Conservation (phyloP, 2,329 filamentous ascomycete species). For the Penicillium brasilianum region DNA sequence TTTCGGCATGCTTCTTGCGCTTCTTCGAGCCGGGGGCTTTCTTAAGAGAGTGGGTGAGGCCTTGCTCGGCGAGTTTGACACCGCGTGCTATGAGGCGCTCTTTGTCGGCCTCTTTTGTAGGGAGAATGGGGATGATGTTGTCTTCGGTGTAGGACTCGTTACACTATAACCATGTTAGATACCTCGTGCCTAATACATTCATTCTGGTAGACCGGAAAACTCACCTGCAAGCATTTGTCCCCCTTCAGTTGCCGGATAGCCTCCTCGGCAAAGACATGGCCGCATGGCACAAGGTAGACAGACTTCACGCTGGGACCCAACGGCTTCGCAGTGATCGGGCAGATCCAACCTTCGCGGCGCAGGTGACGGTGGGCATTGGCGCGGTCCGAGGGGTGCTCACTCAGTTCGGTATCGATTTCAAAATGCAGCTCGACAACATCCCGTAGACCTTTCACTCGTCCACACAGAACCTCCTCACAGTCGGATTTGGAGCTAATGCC, state of each 20-base stretch:
- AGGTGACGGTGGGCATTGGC: conserved; percentile 37
- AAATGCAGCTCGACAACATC: conserved; percentile 90
- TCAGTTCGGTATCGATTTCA: conserved; percentile 55
- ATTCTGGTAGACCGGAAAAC: conserved; percentile 16
- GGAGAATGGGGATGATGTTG: conserved; percentile 82
- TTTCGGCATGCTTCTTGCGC: conserved; percentile 71
- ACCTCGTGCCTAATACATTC: background rate
- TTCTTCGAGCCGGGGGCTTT: conserved; percentile 72
- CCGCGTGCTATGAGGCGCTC: conserved; percentile 68
- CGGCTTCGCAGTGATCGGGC: conserved; percentile 85
- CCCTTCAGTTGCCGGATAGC: conserved; percentile 79
- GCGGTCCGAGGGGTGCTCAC: conserved; percentile 49
- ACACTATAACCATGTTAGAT: conserved; percentile 59
- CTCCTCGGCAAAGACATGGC: conserved; percentile 88
- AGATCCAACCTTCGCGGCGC: conserved; percentile 69
- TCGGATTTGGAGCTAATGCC: conserved; percentile 61
- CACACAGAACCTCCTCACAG: conserved; percentile 65
- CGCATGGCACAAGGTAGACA: conserved; percentile 91
- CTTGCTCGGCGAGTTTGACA: conserved; percentile 70
- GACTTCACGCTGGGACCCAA: conserved; percentile 78
- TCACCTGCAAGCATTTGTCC: conserved; percentile 64
- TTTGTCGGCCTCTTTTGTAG: conserved; percentile 72
- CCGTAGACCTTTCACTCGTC: conserved; percentile 75
- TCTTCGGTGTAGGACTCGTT: conserved; percentile 72
- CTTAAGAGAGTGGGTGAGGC: conserved; percentile 85